Evolutionary conservation across 768 basidiomycete species (phyloP), one percentile per base, ranked within the genome.

Genomic region (Dioszegia crocea): DNA sequence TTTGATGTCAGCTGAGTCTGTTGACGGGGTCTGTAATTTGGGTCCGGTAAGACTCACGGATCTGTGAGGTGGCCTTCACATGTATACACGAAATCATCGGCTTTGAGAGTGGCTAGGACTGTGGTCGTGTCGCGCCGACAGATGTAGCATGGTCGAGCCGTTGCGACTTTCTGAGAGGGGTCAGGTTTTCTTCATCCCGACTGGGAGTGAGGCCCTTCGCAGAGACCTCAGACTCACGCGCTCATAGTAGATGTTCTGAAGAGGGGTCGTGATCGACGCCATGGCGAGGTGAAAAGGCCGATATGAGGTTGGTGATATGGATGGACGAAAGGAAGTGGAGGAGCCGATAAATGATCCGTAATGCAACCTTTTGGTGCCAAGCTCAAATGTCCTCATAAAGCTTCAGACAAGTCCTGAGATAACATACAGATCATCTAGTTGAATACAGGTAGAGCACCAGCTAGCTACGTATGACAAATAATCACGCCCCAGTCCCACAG

Each of bases 1-100:
- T 38, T 39, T 11, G 36, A 9, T 19, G 39, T 26, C 31, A 26
- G 31, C 29, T 33, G n/a, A n/a, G n/a, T 12, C 24, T 19, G 2
- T 31, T n/a, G 10, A 38, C 27, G 24, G 29, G 5, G 3, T 16
- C 4, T 9, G 4, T 10, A 27, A n/a, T 27, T 11, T 21, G 19
- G 10, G 29, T 23, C 8, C 19, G 14, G 33, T 33, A 14, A 33
- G 47, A 96, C 94, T 21, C 84, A 89, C 26, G 80, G 78, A 74
- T 97, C 92, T 5, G 80, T 79, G 56, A 96, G 83, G 78, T 97
- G 93, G n/a, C 78, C 76, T 1, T 84, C 82, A 71, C 93, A 97
- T 0, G 84, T 82, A 75, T 94, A 96, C 30, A 97, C 56, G 73
- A 92, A 96, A 77, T 96, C 93, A 11, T 83, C 80, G 9, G 87